Base-by-base conservation (phyloP, 2,329 filamentous ascomycete genomes). In the Akanthomyces lecanii region DNA sequence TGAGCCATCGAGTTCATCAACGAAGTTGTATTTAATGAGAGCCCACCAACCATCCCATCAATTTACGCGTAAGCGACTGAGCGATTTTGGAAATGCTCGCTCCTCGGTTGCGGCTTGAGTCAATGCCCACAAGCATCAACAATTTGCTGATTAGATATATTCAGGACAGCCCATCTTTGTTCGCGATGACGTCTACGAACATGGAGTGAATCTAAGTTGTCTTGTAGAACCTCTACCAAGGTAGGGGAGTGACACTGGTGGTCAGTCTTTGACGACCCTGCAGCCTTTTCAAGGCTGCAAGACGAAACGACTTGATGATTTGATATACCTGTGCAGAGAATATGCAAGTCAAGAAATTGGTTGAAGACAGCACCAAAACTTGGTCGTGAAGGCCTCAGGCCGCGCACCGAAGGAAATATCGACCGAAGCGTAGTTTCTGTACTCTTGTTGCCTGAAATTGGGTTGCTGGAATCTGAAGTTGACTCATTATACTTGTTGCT, bases 291-390 rank as follows among this genome's bases (percentile, higher is more conserved):
- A 45, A 45, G 3, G 16, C 21, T 25, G 25, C 33, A 57, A 5
- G 63, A 60, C 11, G 62, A 23, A 18, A 62, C 33, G 18, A 66
- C 67, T 40, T 54, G 25, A n/a, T 36, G 72, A 72, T 2, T 73
- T 28, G 82, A 79, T 0, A 84, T 65, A 3, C 69, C 69, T 5
- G 78, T 81, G 64, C 81, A 79, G 3, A 87, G 73, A 5, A 88
- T 66, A 64, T 87, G 84, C 21, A 86, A 58, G 52, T 85, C 79
- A 0, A 85, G 73, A 48, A 86, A 75, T 70, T 84, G 80, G 6
- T 78, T 68, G 65, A 87, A 87, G 5, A 82, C 77, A 16, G 78
- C 73, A 5, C 85, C 85, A 61, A 85, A 85, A 18, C 76, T 77
- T 6, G 82, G 82, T 64, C n/a, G 64, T 45, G 25, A 66, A 21